Percentiles rank a stretch among this genome's conserved stretches.
Conservation (phyloP, 495 filamentous ascomycete genomes). For the Neurospora hispaniola region DNA sequence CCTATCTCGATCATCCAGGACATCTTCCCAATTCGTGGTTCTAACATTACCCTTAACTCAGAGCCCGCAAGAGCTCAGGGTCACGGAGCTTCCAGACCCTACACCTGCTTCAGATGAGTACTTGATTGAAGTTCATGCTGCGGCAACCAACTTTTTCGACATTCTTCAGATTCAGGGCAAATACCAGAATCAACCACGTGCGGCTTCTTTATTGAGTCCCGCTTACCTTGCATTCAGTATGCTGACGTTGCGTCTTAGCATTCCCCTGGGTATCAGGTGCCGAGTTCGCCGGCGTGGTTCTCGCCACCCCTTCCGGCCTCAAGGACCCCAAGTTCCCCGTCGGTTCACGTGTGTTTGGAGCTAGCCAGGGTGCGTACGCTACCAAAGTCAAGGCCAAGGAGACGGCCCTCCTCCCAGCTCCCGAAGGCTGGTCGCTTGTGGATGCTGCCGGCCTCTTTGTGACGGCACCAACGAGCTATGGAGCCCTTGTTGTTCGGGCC, state of each 20-base stretch:
- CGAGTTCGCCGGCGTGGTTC: constrained; percentile 76
- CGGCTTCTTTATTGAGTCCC: background rate
- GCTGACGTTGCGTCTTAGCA: constrained; percentile 17
- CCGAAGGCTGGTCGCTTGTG: constrained; percentile 67
- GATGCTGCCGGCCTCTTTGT: constrained; percentile 86
- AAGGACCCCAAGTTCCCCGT: constrained; percentile 45
- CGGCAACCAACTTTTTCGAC: constrained; percentile 93
- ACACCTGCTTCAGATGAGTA: constrained; percentile 62
- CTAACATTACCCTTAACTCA: constrained; percentile 19
- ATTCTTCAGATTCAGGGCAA: constrained; percentile 79
- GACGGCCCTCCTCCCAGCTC: constrained; percentile 57
- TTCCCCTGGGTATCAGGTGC: constrained; percentile 81
- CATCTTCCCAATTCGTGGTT: background rate
- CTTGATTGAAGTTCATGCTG: constrained; percentile 77
- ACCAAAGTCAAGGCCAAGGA: constrained; percentile 61
- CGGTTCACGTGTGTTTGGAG: constrained; percentile 80
- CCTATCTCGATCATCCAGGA: background rate
- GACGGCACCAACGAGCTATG: constrained; percentile 85
- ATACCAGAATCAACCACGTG: constrained; percentile 54
- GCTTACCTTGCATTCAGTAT: background rate
- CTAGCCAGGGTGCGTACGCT: constrained; percentile 77
- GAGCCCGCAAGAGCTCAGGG: constrained; percentile 69
- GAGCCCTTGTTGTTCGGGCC: constrained; percentile 68
- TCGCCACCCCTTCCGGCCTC: constrained; percentile 46
- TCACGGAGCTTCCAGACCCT: constrained; percentile 63